These are phyloP conservation scores for Schizophyllum commune DNA, from an alignment of 1,284 basidiomycete species.

Conservation along the genomic window DNA sequence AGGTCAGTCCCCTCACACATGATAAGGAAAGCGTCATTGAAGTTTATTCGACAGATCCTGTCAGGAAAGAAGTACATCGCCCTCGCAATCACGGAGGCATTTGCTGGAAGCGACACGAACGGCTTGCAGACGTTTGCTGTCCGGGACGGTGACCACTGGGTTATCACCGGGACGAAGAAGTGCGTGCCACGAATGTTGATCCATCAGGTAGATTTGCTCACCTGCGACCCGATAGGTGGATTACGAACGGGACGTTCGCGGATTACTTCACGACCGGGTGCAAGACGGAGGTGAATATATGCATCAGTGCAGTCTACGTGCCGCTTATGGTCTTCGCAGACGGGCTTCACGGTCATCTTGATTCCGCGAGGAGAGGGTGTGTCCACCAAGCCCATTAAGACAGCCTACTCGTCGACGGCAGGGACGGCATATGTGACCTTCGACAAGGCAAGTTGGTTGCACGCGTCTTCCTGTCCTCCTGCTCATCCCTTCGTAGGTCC, in stretches of 20 bases:
- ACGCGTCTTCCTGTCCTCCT: too few species aligned
- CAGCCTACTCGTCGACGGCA: constrained; percentile 77
- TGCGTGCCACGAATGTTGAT: constrained; percentile 16
- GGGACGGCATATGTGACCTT: constrained; percentile 92
- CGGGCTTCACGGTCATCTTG: constrained; percentile 84
- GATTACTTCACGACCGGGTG: constrained; percentile 78
- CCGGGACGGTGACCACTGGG: constrained; percentile 77
- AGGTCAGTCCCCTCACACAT: constrained; percentile 23
- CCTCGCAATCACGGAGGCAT: constrained; percentile 71
- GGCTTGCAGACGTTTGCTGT: constrained; percentile 81
- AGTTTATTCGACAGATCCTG: constrained; percentile 49
- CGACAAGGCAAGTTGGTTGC: too few species aligned
- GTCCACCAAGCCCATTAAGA: constrained; percentile 88
- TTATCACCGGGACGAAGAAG: constrained; percentile 88
- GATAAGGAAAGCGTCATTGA: constrained; percentile 10
- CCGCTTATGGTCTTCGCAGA: too few species aligned
- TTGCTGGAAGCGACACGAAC: constrained; percentile 90
- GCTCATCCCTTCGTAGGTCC: constrained; percentile 25
- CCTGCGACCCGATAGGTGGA: constrained; percentile 56
- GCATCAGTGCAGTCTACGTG: too few species aligned
- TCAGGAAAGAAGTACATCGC: constrained; percentile 77
- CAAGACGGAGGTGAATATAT: constrained; percentile 46
- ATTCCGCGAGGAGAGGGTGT: constrained; percentile 77
- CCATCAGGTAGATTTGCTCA: background rate
- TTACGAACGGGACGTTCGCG: constrained; percentile 82